Base-by-base conservation (phyloP, 768 basidiomycete species). In the Tylopilus plumbeoviolaceoides region DNA sequence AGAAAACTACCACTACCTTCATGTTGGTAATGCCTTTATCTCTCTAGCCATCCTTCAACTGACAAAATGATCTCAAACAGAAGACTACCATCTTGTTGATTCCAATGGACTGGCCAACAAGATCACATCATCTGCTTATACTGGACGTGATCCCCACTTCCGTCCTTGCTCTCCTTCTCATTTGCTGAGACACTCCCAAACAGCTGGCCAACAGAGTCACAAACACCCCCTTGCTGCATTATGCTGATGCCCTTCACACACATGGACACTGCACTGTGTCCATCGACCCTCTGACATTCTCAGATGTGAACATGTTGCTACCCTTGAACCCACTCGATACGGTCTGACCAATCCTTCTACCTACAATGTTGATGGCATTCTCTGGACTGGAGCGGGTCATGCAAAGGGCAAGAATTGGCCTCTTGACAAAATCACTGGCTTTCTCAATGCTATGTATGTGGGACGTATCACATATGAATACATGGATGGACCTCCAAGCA, bases 381-480 rank as follows among this genome's bases (percentile, higher is more conserved):
- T 91, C 10, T 92, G 91, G 91, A 84, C 83, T 5, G 63, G 67
- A 5, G 54, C 59, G 8, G 56, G 28, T 43, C 56, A 59, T 31
- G 51, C 18, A 43, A 54, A 49, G 31, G 74, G 62, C 3, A 70
- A 63, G 63, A 79, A 68, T 67, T 90, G 88, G 85, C 78, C 81
- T 1, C 75, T 95, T 23, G 77, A 77, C 30, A 79, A 89, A 41
- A 90, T 97, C 54, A 79, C 78, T 4, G 64, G 74, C 15, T 87
- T 89, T 66, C 73, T 97, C 12, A 80, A 85, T 50, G 70, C 73
- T 1, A 78, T 89, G 1, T 97, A 97, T 63, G 87, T 91, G 27
- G 89, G 87, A 2, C 81, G 82, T 21, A 91, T 97, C 59, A 92
- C 89, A 1, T 91, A 94, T 63, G 94, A 97, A 78, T 93, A 85